These are phyloP conservation scores for Tricholoma bakamatsutake DNA, from an alignment of 768 basidiomycete genomes.

Conservation along the genomic window DNA sequence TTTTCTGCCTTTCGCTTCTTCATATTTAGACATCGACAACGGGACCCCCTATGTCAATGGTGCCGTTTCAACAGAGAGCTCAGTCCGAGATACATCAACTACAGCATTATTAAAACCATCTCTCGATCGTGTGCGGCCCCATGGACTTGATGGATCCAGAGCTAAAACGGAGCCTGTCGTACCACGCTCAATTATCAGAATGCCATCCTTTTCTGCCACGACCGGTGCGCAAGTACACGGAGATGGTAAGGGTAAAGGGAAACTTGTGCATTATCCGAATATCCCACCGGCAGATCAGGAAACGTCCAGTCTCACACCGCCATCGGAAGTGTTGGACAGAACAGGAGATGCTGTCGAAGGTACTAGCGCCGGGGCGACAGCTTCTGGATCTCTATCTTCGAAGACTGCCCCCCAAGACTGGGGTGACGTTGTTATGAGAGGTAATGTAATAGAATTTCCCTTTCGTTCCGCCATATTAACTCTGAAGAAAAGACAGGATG, in stretches of 20 bases:
- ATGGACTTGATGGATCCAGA: slow-evolving; percentile 3
- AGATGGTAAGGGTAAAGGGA: slow-evolving; percentile 25
- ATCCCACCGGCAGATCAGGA: slow-evolving; percentile 2
- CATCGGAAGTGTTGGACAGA: slow-evolving; percentile 61
- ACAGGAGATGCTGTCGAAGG: slow-evolving; percentile 47
- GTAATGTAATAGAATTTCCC: slow-evolving; percentile 30
- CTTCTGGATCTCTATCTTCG: slow-evolving; percentile 10
- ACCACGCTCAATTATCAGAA: slow-evolving; percentile 15
- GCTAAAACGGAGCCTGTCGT: slow-evolving; percentile 11
- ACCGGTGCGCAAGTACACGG: slow-evolving; percentile 6
- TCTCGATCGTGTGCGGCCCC: background rate
- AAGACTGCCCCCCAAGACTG: slow-evolving; percentile 21
- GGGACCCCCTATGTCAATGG: slow-evolving; percentile 1
- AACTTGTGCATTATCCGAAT: slow-evolving; percentile 36
- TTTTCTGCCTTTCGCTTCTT: background rate
- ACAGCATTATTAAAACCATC: slow-evolving; percentile 13
- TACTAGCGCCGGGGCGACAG: slow-evolving; percentile 59
- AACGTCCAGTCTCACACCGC: slow-evolving; percentile 38
- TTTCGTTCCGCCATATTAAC: background rate
- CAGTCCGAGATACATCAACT: slow-evolving; percentile 10
- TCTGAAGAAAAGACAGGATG: slow-evolving; percentile 67
- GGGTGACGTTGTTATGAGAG: slow-evolving; percentile 68
- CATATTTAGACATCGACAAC: slow-evolving; percentile 1
- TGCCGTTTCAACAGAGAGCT: slow-evolving; percentile 3
- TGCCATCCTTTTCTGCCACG: slow-evolving; percentile 9